phyloP scores from a whole-genome alignment of 2,329 filamentous ascomycete genomes.

The Aspergillus ruber region DNA sequence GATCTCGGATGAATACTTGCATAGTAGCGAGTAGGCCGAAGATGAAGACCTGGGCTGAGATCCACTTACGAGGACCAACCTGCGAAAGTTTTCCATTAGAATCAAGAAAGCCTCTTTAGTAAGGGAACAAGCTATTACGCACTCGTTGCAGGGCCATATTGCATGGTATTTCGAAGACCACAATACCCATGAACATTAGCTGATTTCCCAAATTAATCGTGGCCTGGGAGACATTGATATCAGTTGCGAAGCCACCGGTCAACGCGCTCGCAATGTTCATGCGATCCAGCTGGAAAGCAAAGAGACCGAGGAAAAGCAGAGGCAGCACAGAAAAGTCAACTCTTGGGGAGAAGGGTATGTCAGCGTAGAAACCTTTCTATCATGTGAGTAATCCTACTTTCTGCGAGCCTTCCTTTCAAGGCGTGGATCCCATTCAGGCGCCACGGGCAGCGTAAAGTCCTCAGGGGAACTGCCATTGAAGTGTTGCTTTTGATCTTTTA shows the following conservation, averaged over 20 bases:
- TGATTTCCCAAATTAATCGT: background rate
- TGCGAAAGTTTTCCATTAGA: background rate
- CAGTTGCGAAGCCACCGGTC: conserved; percentile 40
- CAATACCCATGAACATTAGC: background rate
- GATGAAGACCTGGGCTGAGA: background rate
- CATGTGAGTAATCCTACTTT: background rate
- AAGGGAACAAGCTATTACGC: background rate
- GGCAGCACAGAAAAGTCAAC: conserved; percentile 32
- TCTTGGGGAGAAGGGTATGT: background rate
- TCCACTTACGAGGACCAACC: background rate
- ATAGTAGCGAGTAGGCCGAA: background rate
- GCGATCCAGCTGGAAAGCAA: conserved; percentile 45
- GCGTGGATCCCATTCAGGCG: background rate
- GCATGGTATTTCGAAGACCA: background rate
- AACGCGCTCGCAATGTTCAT: conserved; percentile 48
- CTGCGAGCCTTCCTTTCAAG: background rate
- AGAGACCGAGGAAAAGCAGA: conserved; percentile 32
- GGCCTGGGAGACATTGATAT: conserved; percentile 22
- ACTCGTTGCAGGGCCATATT: background rate
- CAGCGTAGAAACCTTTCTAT: background rate
- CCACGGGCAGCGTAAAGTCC: background rate
- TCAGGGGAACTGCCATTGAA: background rate
- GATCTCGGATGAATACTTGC: conserved; percentile 40
- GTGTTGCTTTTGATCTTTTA: background rate
- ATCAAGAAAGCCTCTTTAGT: background rate